Evolutionary conservation across 2,329 filamentous ascomycete species (phyloP), one percentile per base, ranked within the genome.

Genomic region (Leptographium lundbergii): DNA sequence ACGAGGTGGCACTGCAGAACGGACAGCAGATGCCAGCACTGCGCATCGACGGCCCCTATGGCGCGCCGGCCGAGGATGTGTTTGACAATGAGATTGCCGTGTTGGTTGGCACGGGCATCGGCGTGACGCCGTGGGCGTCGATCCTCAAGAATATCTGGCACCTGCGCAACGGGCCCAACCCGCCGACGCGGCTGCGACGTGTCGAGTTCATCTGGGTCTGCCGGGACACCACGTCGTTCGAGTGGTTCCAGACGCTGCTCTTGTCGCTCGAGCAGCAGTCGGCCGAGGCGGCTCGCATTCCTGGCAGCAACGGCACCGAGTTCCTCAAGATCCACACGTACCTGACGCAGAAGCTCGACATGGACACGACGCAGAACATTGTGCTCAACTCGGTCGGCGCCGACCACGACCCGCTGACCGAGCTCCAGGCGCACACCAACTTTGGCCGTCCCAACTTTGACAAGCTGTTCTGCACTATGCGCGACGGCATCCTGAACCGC

Each of bases 201-300:
- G 92, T 99, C 36, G 94, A 99, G 72, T 99, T 99, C 74, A 95
- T 99, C 76, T 99, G 94, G 94, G 87, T 97, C 57, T 96, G 92
- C 81, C 94, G 89, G 72, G 91, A 96, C 69, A 96, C 91, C 0
- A 88, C 83, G 39, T 96, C 91, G 0, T 99, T 99, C 68, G 94
- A 97, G 74, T 99, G 94, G 94, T 97, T 99, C 78, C 94, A 99
- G 71, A 91, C 88, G 1, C 84, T 99, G 0, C 81, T 99, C 19
- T 89, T 88, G 0, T 95, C 89, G 0, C 86, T 99, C 25, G 94
- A 99, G 73, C 80, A 85, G 42, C 94, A 99, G 70, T 91, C 87
- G 56, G 79, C 82, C 61, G 81, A 85, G 66, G 84, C 84, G 5
- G 84, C 86, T 50, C 82, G 81, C 57, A 77, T 86, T 51, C 82